A percentile compares a stretch with the other conserved stretches of the same genome.
These are phyloP conservation scores for Wickerhamiella nectarea DNA, from an alignment of 805 yeast genomes.

Conservation along the genomic window DNA sequence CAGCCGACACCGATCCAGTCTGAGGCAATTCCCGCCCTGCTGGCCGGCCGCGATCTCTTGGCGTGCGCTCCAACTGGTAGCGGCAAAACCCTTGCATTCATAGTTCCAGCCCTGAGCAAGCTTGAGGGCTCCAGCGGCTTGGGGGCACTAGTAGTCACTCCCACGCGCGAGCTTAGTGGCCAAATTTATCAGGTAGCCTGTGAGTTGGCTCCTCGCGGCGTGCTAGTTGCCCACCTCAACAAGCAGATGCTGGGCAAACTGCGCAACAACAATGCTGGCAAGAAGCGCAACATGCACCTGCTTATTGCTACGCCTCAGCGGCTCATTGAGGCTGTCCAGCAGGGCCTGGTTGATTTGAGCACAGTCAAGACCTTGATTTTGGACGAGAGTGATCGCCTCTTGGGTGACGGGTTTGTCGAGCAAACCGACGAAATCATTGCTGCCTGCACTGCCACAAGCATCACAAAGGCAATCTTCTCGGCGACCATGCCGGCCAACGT, in stretches of 20 bases:
- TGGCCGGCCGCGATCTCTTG: slow-evolving; percentile 59
- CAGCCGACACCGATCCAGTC: slow-evolving; percentile 91
- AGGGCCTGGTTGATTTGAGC: slow-evolving; percentile 45
- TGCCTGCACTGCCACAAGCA: slow-evolving; percentile 31
- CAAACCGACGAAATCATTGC: slow-evolving; percentile 80
- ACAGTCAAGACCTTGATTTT: slow-evolving; percentile 63
- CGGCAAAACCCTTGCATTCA: slow-evolving; percentile 87
- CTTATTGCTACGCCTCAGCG: slow-evolving; percentile 81
- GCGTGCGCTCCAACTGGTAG: slow-evolving; percentile 99
- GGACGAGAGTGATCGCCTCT: slow-evolving; percentile 92
- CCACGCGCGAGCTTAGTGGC: slow-evolving; percentile 84
- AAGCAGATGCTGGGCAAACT: slow-evolving; percentile 56
- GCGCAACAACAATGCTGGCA: slow-evolving; percentile 40
- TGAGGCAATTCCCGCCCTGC: slow-evolving; percentile 68
- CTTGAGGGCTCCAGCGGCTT: slow-evolving; percentile 19
- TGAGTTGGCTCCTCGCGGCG: slow-evolving; percentile 39
- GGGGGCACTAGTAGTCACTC: slow-evolving; percentile 69
- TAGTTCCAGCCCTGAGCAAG: slow-evolving; percentile 65
- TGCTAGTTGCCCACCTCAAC: slow-evolving; percentile 52
- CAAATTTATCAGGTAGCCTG: slow-evolving; percentile 66
- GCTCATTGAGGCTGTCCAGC: slow-evolving; percentile 61
- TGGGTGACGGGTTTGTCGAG: slow-evolving; percentile 74
- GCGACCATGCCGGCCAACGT: slow-evolving; percentile 93
- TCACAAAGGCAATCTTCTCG: slow-evolving; percentile 71
- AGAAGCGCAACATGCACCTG: slow-evolving; percentile 57